Conservation (phyloP, 1,284 basidiomycete genomes). For the Athelia sp. region DNA sequence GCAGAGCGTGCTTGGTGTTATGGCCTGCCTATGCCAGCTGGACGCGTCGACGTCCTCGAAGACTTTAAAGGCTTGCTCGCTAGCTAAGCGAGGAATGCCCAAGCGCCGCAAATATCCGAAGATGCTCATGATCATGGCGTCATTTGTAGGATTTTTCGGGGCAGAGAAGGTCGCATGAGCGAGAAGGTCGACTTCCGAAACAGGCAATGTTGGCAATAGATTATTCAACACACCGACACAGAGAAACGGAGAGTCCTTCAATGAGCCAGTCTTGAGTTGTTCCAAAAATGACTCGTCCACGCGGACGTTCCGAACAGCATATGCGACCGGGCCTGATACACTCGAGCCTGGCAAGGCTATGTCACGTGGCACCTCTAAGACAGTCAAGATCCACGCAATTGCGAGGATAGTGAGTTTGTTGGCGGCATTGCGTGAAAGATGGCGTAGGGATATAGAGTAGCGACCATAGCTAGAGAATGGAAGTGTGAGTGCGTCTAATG, state of each 20-base stretch:
- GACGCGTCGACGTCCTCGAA: constrained; percentile 3
- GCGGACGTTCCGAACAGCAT: constrained; percentile 2
- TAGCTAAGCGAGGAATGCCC: background rate
- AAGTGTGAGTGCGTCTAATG: no score
- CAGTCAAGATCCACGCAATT: constrained; percentile 1
- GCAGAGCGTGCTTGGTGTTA: background rate
- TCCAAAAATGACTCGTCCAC: constrained; percentile 1
- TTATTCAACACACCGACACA: background rate
- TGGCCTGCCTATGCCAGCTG: constrained; percentile 4
- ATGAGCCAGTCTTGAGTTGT: background rate
- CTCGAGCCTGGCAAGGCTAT: background rate
- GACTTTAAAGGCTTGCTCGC: background rate
- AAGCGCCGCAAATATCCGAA: background rate
- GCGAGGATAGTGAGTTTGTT: constrained; percentile 1
- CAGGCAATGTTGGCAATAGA: background rate
- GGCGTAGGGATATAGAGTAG: no score
- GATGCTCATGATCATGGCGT: background rate
- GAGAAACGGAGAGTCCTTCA: background rate
- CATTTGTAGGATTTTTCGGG: background rate
- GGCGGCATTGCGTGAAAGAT: background rate
- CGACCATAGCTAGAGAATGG: no score
- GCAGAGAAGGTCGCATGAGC: background rate
- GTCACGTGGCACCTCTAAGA: constrained; percentile 1
- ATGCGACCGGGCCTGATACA: background rate
- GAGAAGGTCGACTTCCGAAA: background rate